A percentile compares a stretch with the other conserved stretches of the same genome.
Evolutionary conservation across 2,329 filamentous ascomycete genomes (phyloP).

Genomic region (Fusarium aywerte): DNA sequence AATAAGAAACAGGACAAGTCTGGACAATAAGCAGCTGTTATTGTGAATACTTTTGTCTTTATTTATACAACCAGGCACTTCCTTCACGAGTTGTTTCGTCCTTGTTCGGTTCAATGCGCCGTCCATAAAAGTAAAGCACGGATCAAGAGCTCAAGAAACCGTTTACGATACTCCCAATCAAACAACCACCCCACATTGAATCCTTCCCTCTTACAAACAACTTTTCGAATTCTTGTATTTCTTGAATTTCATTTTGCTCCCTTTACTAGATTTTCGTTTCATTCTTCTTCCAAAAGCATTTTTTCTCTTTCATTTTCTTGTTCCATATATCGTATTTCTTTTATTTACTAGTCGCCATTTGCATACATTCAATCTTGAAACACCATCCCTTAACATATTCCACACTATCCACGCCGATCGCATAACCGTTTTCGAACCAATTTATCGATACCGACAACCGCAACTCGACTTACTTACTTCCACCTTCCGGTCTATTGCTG

Average conservation of each 20-base stretch:
- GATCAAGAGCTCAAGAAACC: slow-evolving; percentile 10
- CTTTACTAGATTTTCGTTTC: slow-evolving; percentile 10
- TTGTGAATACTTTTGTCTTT: background rate
- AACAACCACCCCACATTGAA: slow-evolving; percentile 24
- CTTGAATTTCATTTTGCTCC: slow-evolving; percentile 15
- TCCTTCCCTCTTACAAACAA: slow-evolving; percentile 17
- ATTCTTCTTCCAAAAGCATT: slow-evolving; percentile 2
- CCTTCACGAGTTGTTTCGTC: background rate
- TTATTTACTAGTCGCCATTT: background rate
- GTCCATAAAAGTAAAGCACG: slow-evolving; percentile 13
- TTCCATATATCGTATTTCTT: slow-evolving; percentile 5
- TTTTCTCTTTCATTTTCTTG: slow-evolving; percentile 6
- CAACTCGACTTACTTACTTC: slow-evolving; percentile 3
- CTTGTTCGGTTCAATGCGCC: background rate
- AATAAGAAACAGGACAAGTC: background rate
- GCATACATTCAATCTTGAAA: background rate
- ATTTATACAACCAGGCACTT: background rate
- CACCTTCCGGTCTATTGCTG: background rate
- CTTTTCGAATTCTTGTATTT: slow-evolving; percentile 4
- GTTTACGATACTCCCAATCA: slow-evolving; percentile 34
- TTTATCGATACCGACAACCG: slow-evolving; percentile 12
- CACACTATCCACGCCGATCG: background rate
- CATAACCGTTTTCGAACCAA: slow-evolving; percentile 1
- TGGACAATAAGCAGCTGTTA: background rate
- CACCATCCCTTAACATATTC: background rate